Conservation (phyloP, 176 grass and related monocot species). For the Oryza punctata region DNA sequence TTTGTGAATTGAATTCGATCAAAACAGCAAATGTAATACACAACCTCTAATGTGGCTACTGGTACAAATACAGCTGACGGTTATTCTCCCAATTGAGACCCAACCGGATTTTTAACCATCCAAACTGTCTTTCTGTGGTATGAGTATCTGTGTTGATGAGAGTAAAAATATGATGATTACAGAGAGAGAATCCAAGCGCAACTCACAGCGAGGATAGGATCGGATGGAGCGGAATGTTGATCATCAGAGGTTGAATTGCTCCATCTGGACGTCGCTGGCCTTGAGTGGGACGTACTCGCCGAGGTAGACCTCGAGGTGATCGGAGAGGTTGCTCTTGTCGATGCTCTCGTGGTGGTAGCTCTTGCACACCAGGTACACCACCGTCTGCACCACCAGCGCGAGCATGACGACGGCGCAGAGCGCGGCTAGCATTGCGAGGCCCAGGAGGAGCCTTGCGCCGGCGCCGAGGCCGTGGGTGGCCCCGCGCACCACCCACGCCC, state of each 20-base stretch:
- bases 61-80: background rate
- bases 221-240: background rate
- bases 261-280: conserved; percentile 82
- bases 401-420: conserved; percentile 72
- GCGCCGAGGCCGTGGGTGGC: background rate
- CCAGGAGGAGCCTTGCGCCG: conserved; percentile 12
- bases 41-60: background rate
- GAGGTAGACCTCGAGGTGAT: conserved; percentile 88
- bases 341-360: conserved; percentile 92
- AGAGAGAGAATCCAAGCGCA: background rate
- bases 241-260: conserved; percentile 70
- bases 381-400: conserved; percentile 75
- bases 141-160: background rate
- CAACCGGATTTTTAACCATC: background rate
- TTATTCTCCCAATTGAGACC: background rate
- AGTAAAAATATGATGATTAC: background rate
- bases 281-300: conserved; percentile 88
- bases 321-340: conserved; percentile 78
- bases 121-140: background rate
- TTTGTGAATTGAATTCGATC: background rate
- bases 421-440: conserved; percentile 37
- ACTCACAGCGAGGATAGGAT: background rate
- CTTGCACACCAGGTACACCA: conserved; percentile 94
- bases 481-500: conserved; percentile 48
- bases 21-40: background rate